Base-by-base conservation (phyloP, 2,329 filamentous ascomycete genomes). In the Verticillium nonalfalfae region DNA sequence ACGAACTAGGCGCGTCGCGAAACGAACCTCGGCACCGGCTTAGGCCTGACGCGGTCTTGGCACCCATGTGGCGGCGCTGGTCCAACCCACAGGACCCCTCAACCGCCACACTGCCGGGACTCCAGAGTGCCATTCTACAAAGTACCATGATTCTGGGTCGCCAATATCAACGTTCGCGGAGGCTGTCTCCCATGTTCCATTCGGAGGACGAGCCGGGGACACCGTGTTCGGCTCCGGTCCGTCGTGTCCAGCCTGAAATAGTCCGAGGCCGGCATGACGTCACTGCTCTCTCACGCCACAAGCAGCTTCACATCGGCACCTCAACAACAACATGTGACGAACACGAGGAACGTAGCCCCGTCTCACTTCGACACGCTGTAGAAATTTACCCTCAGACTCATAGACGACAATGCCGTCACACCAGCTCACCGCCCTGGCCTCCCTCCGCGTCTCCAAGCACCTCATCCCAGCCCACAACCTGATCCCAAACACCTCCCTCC, bases 401-500 rank as follows among this genome's bases (percentile, higher is more conserved):
- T 36, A 9, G 35, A 0, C 13, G 9, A 36, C 9, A 9, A 45
- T 45, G 39, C 39, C 39, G 11, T 18, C 59, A 31, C 50, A 26
- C 5, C 45, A 60, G 6, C 64, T 68, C 15, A 72, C 68, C 5
- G 74, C 81, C 14, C 73, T 85, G 15, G 73, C 77, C 36, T 74
- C 81, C 3, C 78, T 90, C 61, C 75, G 74, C 35, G 76, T 89
- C n/a, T 83, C 83, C 40, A 78, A 75, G 18, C 81, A 87, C 70
- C 75, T 79, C 33, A 90, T 91, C 62, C 82, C 85, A 4, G 74
- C 81, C 13, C 81, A 86, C 71, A 71, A 73, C 33, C 74, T 78
- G 5, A 78, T 85, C 39, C 87, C 88, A 21, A 91, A 91, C 71
- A 88, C 86, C 45, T 84, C 83, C 5, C 80, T 88, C 60, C 83